These are phyloP conservation scores for Cyclotella atomus DNA, from an alignment of 108 stramenopile genomes.

Conservation along the genomic window DNA sequence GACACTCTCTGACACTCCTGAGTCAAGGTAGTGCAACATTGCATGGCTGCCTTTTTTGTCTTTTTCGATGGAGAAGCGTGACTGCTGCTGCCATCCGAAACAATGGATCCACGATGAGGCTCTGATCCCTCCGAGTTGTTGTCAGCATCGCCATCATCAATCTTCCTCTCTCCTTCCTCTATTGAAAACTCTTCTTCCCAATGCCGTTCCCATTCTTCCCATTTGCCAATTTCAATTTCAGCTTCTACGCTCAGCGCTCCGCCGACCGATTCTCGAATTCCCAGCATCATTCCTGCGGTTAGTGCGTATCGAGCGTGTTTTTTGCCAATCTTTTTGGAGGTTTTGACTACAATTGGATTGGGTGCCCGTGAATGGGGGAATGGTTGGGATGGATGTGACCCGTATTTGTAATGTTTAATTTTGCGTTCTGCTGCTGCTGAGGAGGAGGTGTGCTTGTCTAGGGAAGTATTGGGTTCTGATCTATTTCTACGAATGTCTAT, in stretches of 20 bases:
- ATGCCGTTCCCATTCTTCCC: slow-evolving; percentile 30
- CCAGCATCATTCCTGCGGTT: slow-evolving; percentile 91
- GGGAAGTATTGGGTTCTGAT: background rate
- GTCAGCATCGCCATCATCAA: slow-evolving; percentile 1
- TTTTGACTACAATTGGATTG: slow-evolving; percentile 41
- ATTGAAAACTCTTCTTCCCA: slow-evolving; percentile 19
- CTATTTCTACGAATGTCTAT: slow-evolving; percentile 6
- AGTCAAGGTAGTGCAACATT: slow-evolving; percentile 24
- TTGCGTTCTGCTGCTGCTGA: background rate
- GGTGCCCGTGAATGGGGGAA: slow-evolving; percentile 12
- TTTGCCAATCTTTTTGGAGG: slow-evolving; percentile 60
- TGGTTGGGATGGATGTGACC: slow-evolving; percentile 20
- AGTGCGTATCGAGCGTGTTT: slow-evolving; percentile 79
- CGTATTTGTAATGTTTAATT: slow-evolving; percentile 29
- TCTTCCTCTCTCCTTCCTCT: background rate
- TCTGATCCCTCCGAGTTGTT: background rate
- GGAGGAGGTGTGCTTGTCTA: background rate
- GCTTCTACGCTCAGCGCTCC: slow-evolving; percentile 49
- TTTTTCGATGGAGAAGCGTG: background rate
- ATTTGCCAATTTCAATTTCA: slow-evolving; percentile 41
- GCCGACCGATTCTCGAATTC: slow-evolving; percentile 65
- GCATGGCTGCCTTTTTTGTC: background rate
- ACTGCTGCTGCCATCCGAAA: background rate
- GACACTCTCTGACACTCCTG: slow-evolving; percentile 42
- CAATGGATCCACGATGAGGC: background rate